Base-by-base conservation (phyloP, 768 basidiomycete species). In the Auricularia sp. region DNA sequence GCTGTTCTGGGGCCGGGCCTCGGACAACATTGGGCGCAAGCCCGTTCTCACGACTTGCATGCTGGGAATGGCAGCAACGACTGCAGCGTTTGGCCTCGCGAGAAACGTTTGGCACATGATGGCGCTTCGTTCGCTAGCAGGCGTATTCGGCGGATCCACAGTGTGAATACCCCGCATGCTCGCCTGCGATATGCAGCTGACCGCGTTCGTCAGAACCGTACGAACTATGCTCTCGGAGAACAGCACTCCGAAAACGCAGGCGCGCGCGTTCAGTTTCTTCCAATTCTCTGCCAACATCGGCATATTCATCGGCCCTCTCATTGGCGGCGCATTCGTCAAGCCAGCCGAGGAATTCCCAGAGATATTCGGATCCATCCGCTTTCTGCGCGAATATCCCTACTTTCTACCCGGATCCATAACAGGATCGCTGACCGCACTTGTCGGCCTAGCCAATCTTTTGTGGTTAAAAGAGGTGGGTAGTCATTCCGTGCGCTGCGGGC, bases 351-450 rank as follows among this genome's bases (percentile, higher is more conserved):
- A 77, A 63, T 77, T 74, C 66, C 76, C 78, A 0, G 64, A 64
- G 14, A 71, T 72, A 12, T 78, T 77, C 68, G 77, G 74, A 62
- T 66, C 69, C 21, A 70, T 77, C 23, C 67, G 65, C 10, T 67
- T 80, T n/a, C 77, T 80, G 70, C 66, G 69, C 42, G 67, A 68
- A 2, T 77, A 77, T 66, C 80, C 79, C 0, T 81, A 81, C 67
- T 72, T 81, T 42, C 73, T 81, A 0, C 79, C 80, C 0, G 76
- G 77, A 51, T 62, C 74, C 18, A 68, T 77, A 42, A 76, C 76
- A 18, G 73, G 71, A 8, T 66, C 69, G 11, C 72, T 80, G 47
- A 76, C 78, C 6, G 64, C 74, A 58, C 60, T 64, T 16, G 64
- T 59, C 33, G 56, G 23, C 1, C 3, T 59, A 12, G 23, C 14